Base-by-base conservation (phyloP, 257 asterid species). In the Anisodus tanguticus region DNA sequence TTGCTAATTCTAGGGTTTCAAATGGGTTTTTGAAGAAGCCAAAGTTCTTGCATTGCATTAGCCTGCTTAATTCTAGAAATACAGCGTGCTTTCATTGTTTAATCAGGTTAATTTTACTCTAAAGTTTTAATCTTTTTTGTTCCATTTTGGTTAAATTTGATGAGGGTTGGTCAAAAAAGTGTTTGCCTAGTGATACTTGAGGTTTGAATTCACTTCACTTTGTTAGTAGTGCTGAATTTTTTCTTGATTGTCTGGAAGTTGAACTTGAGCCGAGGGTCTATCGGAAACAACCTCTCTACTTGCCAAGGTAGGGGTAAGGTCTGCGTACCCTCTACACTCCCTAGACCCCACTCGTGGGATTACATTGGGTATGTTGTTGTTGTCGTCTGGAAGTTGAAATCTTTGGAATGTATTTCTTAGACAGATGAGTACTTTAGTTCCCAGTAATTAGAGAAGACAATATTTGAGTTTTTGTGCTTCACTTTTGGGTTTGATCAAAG, bases 21-120 rank as follows among this genome's bases (percentile, higher is more conserved):
- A 74, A 64, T 68, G 89, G 90, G 86, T 84, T 90, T 35, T 64
- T 85, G 79, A 89, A 13, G 78, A 88, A 85, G 13, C 67, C 55
- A 64, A 74, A 22, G 19, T 83, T 81, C 43, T 86, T 87, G 86
- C 81, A 16, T 83, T 82, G 72, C 84, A 19, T 79, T 31, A 63
- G 85, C 47, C 67, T 39, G 53, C 0, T 51, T 51, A 84, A 22
- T 53, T 10, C 71, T 51, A 69, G 22, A 4, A 70, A 84, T 66
- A 60, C 67, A 59, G 67, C 69, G 0, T 64, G 31, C 66, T 76
- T 81, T 82, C 82, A 71, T 76, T 83, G 63, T 53, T 88, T 91
- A 81, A 83, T 84, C 92, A 90, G 95, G 97, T 95, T n/a, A 82
- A 84, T 86, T 70, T 37, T 85, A 35, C 79, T 82, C 37, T 54